phyloP scores from a whole-genome alignment of 257 asterid species.

The Ophiorrhiza pumila region DNA sequence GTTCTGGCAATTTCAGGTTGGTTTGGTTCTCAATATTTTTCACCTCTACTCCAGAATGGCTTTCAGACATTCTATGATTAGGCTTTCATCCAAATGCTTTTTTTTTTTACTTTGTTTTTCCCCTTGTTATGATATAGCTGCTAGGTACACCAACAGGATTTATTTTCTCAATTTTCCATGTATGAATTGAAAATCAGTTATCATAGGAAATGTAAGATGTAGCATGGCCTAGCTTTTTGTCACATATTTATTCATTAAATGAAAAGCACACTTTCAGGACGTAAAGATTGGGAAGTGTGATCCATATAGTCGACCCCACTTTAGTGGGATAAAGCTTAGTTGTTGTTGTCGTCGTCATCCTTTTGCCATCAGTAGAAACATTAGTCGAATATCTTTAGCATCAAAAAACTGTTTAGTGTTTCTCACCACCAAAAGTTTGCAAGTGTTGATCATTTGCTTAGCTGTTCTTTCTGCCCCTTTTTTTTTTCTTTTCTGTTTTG shows the following conservation, averaged over 20 bases:
- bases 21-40: neutral
- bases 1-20: constrained; percentile 76
- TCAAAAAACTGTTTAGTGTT: neutral
- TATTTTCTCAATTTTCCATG: neutral
- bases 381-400: neutral
- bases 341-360: too few species aligned
- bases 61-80: too few species aligned
- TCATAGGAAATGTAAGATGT: neutral
- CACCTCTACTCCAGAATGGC: neutral
- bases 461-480: neutral
- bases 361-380: neutral
- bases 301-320: too few species aligned
- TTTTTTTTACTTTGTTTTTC: neutral
- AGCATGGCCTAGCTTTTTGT: neutral
- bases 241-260: neutral
- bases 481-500: neutral
- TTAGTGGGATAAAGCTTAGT: too few species aligned
- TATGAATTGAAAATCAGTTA: neutral
- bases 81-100: too few species aligned
- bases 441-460: neutral
- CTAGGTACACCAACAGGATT: neutral
- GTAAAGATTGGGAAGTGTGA: too few species aligned
- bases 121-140: neutral
- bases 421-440: neutral
- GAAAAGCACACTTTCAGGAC: too few species aligned